A percentile compares a stretch with the other conserved stretches of the same genome.
Conservation (phyloP, 306 rosid species). For the Medicago ruthenica region DNA sequence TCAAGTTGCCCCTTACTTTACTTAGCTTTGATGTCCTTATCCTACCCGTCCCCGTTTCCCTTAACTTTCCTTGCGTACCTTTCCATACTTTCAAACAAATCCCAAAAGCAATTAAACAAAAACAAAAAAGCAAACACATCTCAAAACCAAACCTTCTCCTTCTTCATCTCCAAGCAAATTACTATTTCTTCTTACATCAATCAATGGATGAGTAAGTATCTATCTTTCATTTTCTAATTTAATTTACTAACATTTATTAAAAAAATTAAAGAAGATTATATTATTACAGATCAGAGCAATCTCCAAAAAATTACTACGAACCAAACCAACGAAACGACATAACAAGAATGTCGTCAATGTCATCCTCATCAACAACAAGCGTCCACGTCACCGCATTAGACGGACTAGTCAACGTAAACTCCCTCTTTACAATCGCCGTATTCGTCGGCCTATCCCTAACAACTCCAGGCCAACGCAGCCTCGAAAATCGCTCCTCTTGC, state of each 20-base stretch:
- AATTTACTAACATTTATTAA: not conserved
- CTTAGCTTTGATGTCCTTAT: too few relatives aligned
- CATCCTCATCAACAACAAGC: conserved; percentile 68
- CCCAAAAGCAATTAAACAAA: conserved; percentile 7
- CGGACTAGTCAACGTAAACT: conserved; percentile 86
- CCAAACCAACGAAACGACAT: not conserved
- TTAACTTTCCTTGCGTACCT: not conserved
- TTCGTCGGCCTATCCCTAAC: conserved; percentile 92
- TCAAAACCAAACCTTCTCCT: conserved; percentile 36
- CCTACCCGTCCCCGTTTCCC: not conserved
- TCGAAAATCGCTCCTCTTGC: conserved; percentile 65
- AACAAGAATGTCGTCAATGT: conserved; percentile 26
- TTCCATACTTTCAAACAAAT: not conserved
- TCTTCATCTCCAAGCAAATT: conserved; percentile 26
- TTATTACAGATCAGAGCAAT: conserved; percentile 62
- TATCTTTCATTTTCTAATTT: not conserved
- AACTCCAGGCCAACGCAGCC: conserved; percentile 65
- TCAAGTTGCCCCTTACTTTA: too few relatives aligned
- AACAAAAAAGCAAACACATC: too few relatives aligned
- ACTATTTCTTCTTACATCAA: conserved; percentile 7
- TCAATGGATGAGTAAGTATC: conserved; percentile 51
- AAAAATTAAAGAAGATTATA: too few relatives aligned
- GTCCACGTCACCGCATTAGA: conserved; percentile 92
- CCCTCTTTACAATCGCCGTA: conserved; percentile 93
- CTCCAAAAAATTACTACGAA: conserved; percentile 55